Evolutionary conservation across 345 rosid species (phyloP).

Genomic region (Orychophragmus violaceus): DNA sequence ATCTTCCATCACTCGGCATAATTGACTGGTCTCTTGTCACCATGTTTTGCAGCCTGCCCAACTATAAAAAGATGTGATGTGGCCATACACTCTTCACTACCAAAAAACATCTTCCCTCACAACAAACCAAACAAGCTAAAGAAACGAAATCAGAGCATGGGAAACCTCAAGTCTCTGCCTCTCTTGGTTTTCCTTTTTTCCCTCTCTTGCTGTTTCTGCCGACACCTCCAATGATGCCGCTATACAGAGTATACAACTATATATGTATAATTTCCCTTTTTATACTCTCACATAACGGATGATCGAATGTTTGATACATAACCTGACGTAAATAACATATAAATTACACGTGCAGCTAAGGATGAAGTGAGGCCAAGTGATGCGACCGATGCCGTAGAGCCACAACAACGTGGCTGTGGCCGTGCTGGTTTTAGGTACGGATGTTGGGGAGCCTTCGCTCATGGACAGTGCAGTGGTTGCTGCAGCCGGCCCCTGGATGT

Average conservation of each 20-base stretch:
- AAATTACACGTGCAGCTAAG: background rate
- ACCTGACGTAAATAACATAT: background rate
- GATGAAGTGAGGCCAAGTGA: constrained; percentile 21
- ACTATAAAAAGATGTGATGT: constrained; percentile 13
- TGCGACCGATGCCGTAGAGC: constrained; percentile 10
- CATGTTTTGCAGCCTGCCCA: background rate
- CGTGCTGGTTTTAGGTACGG: constrained; percentile 5
- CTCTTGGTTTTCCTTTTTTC: constrained; percentile 18
- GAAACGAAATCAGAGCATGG: constrained; percentile 8
- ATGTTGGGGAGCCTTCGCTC: constrained; percentile 7
- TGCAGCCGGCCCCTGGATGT: background rate
- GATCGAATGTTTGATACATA: background rate
- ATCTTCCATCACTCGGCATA: constrained; percentile 18
- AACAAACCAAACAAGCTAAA: constrained; percentile 3
- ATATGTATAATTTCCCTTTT: background rate
- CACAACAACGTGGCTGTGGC: background rate
- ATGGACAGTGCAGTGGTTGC: constrained; percentile 9
- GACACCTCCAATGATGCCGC: constrained; percentile 24
- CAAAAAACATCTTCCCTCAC: background rate
- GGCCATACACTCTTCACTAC: background rate
- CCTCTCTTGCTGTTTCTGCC: constrained; percentile 20
- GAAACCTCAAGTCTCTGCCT: constrained; percentile 13
- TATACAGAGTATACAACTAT: constrained; percentile 11
- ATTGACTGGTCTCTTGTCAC: constrained; percentile 28
- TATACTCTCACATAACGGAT: background rate